These are phyloP conservation scores for Echeveria elegans DNA, from an alignment of 164 flowering plant species.

Conservation along the genomic window DNA sequence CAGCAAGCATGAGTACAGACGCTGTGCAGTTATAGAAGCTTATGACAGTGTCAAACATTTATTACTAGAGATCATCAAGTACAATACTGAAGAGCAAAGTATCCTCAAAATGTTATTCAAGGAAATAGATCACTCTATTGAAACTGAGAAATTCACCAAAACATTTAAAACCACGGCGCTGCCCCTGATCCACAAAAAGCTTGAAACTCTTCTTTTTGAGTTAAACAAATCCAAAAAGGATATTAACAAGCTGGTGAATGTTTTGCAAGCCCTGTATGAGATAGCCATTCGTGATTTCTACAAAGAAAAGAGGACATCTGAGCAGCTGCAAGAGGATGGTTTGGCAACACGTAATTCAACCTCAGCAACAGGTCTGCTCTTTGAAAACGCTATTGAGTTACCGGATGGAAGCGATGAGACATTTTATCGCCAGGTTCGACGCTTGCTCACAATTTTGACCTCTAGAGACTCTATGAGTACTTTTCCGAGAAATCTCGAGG, in stretches of 20 bases:
- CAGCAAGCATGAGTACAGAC: conserved; percentile 55
- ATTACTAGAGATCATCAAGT: conserved; percentile 34
- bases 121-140: conserved; percentile 48
- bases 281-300: conserved; percentile 40
- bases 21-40: conserved; percentile 61
- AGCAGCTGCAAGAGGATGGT: conserved; percentile 46
- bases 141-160: conserved; percentile 43
- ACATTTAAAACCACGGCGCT: conserved; percentile 38
- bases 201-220: conserved; percentile 32
- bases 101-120: conserved; percentile 41
- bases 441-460: conserved; percentile 52
- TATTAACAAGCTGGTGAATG: conserved; percentile 35
- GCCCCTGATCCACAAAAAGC: conserved; percentile 34
- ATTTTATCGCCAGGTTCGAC: conserved; percentile 47
- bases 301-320: conserved; percentile 30
- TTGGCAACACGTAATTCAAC: conserved; percentile 29
- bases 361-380: conserved; percentile 31
- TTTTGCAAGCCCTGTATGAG: conserved; percentile 65
- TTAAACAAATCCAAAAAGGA: conserved; percentile 38
- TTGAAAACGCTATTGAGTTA: conserved; percentile 40
- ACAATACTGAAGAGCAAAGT: conserved; percentile 39
- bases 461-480: conserved; percentile 52
- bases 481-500: conserved; percentile 55
- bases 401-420: conserved; percentile 33
- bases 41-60: conserved; percentile 47